Base-by-base conservation (phyloP, 2,329 filamentous ascomycete species). In the Clarireedia monteithiana region DNA sequence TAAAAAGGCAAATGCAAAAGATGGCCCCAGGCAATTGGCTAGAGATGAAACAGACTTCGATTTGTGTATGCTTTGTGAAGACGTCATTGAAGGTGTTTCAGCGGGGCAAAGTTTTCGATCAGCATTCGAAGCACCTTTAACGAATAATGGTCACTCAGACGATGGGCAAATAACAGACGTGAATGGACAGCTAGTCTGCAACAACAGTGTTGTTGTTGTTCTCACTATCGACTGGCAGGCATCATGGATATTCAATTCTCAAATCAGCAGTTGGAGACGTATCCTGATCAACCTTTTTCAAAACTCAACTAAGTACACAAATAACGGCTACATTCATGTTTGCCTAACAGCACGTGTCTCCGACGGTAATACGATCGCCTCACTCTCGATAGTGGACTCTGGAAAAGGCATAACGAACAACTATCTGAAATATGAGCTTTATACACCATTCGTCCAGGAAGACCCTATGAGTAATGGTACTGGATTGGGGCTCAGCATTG, bases 251-350 rank as follows among this genome's bases (percentile, higher is more conserved):
- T 80, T 80, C 59, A 70, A 74, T 3, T 75, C 77, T 2, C 75
- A 83, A 39, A 75, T 78, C 0, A 81, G 82, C 0, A 75, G 74
- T 2, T 66, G 76, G 53, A 71, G 74, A 47, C 55, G 64, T n/a
- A 64, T 84, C 42, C 73, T 84, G 24, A 82, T 83, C 77, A 84
- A 85, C 49, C 63, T 84, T 0, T 78, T 84, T 45, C 80, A 80
- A 4, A 85, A 85, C 62, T 75, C 82, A 0, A 71, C 84, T 58
- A 85, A 85, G 62, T 85, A 83, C 57, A 84, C 80, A 0, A 68
- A 74, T 0, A 63, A 68, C 0, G 81, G 81, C 1, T 76, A 70
- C 48, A 73, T 84, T 2, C 70, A 73, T 2, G 69, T 79, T 4
- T 68, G 64, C 2, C 61, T 79, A 23, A 53, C 57, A 47, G 56